Evolutionary conservation across 1,284 basidiomycete species (phyloP).

Genomic region (Lentinus polychrous): DNA sequence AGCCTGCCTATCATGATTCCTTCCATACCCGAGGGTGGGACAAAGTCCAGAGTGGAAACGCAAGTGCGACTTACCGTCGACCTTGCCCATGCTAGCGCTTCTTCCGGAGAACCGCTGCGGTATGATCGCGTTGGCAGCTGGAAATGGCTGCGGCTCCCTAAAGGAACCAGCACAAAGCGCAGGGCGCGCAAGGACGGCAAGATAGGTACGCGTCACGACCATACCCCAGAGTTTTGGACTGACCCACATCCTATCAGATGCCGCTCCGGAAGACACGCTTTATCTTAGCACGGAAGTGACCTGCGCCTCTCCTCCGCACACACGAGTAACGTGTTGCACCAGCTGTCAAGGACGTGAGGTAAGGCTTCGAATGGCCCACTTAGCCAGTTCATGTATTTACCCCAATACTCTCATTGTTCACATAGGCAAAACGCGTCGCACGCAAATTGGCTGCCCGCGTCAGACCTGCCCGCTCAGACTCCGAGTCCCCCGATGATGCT

Average conservation of each 20-base stretch:
- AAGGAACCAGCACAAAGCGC: constrained; percentile 76
- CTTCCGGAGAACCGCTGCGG: constrained; percentile 48
- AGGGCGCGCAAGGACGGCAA: constrained; percentile 82
- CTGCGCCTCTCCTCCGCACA: constrained; percentile 74
- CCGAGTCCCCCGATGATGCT: constrained; percentile 57
- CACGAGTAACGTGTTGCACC: constrained; percentile 74
- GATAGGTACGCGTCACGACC: constrained; percentile 45
- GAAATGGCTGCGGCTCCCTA: constrained; percentile 77
- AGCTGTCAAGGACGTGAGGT: constrained; percentile 84
- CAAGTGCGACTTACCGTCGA: constrained; percentile 81
- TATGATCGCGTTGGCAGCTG: constrained; percentile 76
- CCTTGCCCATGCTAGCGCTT: constrained; percentile 60
- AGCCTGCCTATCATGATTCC: constrained; percentile 78
- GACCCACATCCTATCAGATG: constrained; percentile 40
- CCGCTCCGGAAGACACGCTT: constrained; percentile 63
- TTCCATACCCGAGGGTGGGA: constrained; percentile 76
- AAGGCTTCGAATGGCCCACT: constrained; percentile 20
- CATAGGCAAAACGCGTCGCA: constrained; percentile 79
- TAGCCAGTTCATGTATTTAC: background rate
- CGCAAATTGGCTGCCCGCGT: constrained; percentile 79
- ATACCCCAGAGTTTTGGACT: constrained; percentile 4
- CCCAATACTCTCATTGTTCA: constrained; percentile 8
- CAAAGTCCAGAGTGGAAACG: constrained; percentile 93
- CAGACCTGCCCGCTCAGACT: constrained; percentile 68
- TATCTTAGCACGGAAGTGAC: constrained; percentile 62